A percentile compares a stretch with the other conserved stretches of the same genome.
Evolutionary conservation across 2,329 filamentous ascomycete genomes (phyloP).

Genomic region (Fusarium sambucinum): DNA sequence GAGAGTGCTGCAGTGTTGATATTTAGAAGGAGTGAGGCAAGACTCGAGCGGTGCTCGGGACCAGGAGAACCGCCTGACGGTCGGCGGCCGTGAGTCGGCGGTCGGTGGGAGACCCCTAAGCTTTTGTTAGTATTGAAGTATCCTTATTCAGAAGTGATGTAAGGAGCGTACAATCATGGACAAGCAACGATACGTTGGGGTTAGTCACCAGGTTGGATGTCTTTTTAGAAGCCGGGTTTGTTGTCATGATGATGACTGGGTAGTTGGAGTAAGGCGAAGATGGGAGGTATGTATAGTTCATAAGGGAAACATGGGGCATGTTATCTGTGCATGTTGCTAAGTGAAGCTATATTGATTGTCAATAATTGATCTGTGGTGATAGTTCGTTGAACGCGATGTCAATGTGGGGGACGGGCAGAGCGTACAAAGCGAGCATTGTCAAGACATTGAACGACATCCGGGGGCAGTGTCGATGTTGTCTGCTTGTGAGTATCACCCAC

Average conservation of each 20-base stretch:
- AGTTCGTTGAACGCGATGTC: conserved; percentile 24
- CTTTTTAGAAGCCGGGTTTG: conserved; percentile 81
- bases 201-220: conserved; percentile 86
- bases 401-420: conserved; percentile 42
- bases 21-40: conserved; percentile 87
- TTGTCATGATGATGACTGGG: conserved; percentile 97
- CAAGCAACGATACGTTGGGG: conserved; percentile 89
- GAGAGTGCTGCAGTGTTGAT: conserved; percentile 90
- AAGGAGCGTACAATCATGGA: conserved; percentile 79
- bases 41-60: conserved; percentile 75
- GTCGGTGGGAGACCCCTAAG: conserved; percentile 87
- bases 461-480: conserved; percentile 76
- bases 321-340: conserved; percentile 90
- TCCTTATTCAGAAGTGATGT: background rate
- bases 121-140: conserved; percentile 15
- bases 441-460: conserved; percentile 89
- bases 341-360: conserved; percentile 75
- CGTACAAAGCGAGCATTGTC: conserved; percentile 94
- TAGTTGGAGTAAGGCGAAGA: conserved; percentile 74
- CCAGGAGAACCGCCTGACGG: conserved; percentile 72
- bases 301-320: conserved; percentile 90
- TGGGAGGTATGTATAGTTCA: conserved; percentile 99
- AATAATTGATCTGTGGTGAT: conserved; percentile 13
- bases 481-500: conserved; percentile 79
- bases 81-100: conserved; percentile 75